A percentile compares a stretch with the other conserved stretches of the same genome.
phyloP scores from a whole-genome alignment of 225 moss, liverwort and hornwort species.

The Climacium dendroides region DNA sequence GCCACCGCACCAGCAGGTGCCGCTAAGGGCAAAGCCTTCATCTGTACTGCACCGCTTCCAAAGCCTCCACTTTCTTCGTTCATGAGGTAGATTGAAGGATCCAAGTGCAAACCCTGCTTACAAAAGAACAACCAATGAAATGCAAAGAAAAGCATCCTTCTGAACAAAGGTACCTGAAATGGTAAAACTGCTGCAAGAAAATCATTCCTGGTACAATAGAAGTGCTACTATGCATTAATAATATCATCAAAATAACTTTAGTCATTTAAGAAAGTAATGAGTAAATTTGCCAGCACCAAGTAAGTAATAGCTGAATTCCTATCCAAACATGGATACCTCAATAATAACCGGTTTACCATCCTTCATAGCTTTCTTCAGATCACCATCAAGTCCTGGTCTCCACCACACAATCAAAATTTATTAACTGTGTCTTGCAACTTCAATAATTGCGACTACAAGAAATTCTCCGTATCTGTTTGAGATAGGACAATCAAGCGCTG shows the following conservation, averaged over 20 bases:
- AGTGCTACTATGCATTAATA: background rate
- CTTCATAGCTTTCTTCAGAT: slow-evolving; percentile 94
- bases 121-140: background rate
- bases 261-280: background rate
- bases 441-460: background rate
- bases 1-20: slow-evolving; percentile 23
- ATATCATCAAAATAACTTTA: background rate
- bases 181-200: background rate
- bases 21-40: slow-evolving; percentile 28
- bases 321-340: slow-evolving; percentile 36
- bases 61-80: slow-evolving; percentile 67
- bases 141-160: background rate
- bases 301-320: background rate
- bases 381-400: slow-evolving; percentile 80
- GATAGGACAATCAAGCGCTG: background rate
- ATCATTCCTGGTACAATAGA: background rate
- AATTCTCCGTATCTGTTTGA: background rate
- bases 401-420: background rate
- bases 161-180: background rate
- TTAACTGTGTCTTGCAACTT: background rate
- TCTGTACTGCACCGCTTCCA: slow-evolving; percentile 26
- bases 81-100: slow-evolving; percentile 89
- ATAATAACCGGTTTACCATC: slow-evolving; percentile 99
- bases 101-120: slow-evolving; percentile 81
- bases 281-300: background rate